Conservation (phyloP, 1,284 basidiomycete species). For the Trichosporon inkin region DNA sequence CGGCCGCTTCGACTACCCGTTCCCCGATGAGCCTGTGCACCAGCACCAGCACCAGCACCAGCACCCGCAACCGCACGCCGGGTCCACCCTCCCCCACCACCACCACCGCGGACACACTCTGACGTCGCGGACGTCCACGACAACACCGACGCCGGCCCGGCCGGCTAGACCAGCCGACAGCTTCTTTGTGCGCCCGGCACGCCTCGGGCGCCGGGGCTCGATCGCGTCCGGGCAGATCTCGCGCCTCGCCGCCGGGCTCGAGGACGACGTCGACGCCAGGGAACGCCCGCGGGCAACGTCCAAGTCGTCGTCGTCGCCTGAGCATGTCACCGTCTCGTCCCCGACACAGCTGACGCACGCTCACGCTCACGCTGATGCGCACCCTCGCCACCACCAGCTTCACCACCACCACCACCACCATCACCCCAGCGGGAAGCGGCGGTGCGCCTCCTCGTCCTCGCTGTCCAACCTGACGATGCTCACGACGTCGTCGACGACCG, state of each 20-base stretch:
- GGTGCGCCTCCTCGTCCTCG: slow-evolving; percentile 1
- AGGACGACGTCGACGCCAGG: background rate
- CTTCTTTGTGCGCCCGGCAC: background rate
- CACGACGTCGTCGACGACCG: background rate
- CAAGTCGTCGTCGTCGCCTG: background rate
- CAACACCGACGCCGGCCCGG: background rate
- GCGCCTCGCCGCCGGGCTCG: slow-evolving; percentile 11
- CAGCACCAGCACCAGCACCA: no score
- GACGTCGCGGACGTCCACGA: background rate
- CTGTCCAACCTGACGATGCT: slow-evolving; percentile 1
- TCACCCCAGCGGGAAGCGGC: slow-evolving; percentile 8
- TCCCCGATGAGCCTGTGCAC: no score
- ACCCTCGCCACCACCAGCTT: background rate
- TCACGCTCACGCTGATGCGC: no score
- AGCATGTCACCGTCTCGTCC: background rate
- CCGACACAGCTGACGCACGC: background rate
- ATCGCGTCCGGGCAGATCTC: slow-evolving; percentile 21
- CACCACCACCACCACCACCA: background rate
- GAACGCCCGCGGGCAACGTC: background rate
- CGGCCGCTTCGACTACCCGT: slow-evolving; percentile 39
- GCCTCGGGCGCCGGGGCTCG: slow-evolving; percentile 15
- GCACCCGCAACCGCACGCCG: background rate
- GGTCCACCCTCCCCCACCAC: background rate
- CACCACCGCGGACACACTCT: background rate
- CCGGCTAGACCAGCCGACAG: slow-evolving; percentile 1